These are phyloP conservation scores for Pythium scleroteichum DNA, from an alignment of 352 stramenopile species.

Conservation along the genomic window DNA sequence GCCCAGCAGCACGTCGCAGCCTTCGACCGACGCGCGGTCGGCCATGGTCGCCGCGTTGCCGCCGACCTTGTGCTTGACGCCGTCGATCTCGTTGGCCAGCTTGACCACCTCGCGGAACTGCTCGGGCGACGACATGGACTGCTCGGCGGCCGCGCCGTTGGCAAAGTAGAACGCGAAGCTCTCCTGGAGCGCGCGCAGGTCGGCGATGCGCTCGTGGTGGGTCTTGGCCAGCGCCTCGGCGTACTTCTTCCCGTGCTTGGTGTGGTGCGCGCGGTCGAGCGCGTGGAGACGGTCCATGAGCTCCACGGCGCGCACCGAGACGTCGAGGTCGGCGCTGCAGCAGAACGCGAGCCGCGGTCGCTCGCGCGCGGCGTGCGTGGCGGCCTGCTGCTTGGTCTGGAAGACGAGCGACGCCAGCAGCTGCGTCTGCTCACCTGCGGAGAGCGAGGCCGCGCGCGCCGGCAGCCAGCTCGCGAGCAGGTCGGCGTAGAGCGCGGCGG, in stretches of 20 bases:
- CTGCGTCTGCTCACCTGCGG: slow-evolving; percentile 55
- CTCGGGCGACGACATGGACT: slow-evolving; percentile 80
- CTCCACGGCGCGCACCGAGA: slow-evolving; percentile 72
- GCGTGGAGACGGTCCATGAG: slow-evolving; percentile 64
- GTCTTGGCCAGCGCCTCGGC: slow-evolving; percentile 34
- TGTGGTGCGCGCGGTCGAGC: slow-evolving; percentile 41
- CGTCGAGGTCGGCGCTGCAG: slow-evolving; percentile 80
- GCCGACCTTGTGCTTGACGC: slow-evolving; percentile 68
- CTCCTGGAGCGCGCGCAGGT: slow-evolving; percentile 61
- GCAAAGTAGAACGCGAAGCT: slow-evolving; percentile 87
- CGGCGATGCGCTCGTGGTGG: slow-evolving; percentile 78
- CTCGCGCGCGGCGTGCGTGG: slow-evolving; percentile 6
- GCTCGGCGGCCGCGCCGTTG: slow-evolving; percentile 72
- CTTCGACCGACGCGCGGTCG: slow-evolving; percentile 65
- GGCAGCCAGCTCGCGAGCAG: slow-evolving; percentile 52
- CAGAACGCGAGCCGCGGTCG: slow-evolving; percentile 70
- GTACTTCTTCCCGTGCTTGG: slow-evolving; percentile 37
- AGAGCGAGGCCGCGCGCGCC: slow-evolving; percentile 35
- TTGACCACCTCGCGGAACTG: slow-evolving; percentile 74
- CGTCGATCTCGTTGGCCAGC: slow-evolving; percentile 55
- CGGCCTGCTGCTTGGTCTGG: slow-evolving; percentile 40
- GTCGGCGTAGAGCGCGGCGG: slow-evolving; percentile 65
- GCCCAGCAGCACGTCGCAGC: slow-evolving; percentile 67
- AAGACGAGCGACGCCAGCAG: slow-evolving; percentile 68
- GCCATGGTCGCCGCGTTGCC: slow-evolving; percentile 84